Evolutionary conservation across 495 filamentous ascomycete genomes (phyloP).

Genomic region (Aspergillus biplanus): DNA sequence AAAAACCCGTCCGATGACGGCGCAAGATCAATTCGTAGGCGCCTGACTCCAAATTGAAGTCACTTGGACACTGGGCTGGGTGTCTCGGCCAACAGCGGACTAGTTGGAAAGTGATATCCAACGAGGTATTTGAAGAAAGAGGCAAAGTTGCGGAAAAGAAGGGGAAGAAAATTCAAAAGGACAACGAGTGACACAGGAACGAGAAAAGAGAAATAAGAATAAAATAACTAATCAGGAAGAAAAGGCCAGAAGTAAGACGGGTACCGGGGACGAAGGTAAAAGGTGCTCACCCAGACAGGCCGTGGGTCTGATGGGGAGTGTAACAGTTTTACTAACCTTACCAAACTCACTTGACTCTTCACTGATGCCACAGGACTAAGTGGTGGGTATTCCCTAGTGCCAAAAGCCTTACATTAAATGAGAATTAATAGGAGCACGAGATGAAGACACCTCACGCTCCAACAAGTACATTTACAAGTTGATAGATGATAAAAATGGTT

Average conservation of each 20-base stretch:
- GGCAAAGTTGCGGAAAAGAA: conserved; percentile 12
- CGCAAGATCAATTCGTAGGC: conserved; percentile 23
- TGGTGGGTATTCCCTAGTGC: not conserved
- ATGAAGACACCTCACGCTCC: no score
- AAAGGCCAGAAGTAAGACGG: conserved; percentile 7
- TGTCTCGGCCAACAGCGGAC: conserved; percentile 24
- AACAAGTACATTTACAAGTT: no score
- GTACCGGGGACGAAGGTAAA: conserved; percentile 10
- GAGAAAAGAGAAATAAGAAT: conserved; percentile 14
- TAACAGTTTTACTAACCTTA: conserved; percentile 2
- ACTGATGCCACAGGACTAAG: not conserved
- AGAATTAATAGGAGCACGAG: no score
- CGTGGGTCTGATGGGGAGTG: conserved; percentile 8
- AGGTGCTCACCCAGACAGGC: not conserved
- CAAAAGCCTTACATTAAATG: not conserved
- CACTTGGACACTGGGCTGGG: conserved; percentile 23
- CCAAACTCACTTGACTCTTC: not conserved
- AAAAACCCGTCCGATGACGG: conserved; percentile 14
- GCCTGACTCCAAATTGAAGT: conserved; percentile 25
- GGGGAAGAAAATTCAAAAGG: conserved; percentile 12
- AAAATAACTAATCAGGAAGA: conserved; percentile 8
- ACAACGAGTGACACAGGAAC: conserved; percentile 11
- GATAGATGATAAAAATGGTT: no score
- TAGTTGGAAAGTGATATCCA: conserved; percentile 7
- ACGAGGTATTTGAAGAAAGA: conserved; percentile 13